Percentiles rank a stretch among this genome's conserved stretches.
These are phyloP conservation scores for Rubia occidens DNA, from an alignment of 305 asterid genomes.

Conservation along the genomic window DNA sequence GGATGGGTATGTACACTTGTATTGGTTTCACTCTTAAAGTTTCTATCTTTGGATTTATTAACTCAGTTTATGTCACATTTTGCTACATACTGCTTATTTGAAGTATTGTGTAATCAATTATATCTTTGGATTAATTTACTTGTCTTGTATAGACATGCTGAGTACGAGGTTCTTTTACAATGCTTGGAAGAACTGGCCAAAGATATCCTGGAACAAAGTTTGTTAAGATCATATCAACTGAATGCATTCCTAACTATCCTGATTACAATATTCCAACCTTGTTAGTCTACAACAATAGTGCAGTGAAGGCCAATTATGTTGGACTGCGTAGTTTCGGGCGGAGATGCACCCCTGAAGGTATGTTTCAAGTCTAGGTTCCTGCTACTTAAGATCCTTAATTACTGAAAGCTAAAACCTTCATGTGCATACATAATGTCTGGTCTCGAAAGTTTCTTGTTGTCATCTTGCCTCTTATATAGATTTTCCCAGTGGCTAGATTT, in stretches of 20 bases:
- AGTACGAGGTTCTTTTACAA: slow-evolving; percentile 66
- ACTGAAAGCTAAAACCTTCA: neutral
- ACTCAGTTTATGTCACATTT: neutral
- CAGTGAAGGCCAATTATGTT: slow-evolving; percentile 69
- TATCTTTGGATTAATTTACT: neutral
- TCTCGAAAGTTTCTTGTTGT: neutral
- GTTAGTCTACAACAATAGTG: slow-evolving; percentile 74
- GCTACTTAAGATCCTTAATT: neutral
- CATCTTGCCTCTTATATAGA: neutral
- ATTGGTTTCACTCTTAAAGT: neutral
- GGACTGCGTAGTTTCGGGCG: slow-evolving; percentile 76
- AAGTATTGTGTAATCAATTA: no score
- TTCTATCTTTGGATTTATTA: neutral
- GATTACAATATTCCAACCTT: slow-evolving; percentile 83
- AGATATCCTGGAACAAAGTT: slow-evolving; percentile 83
- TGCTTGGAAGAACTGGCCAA: slow-evolving; percentile 70
- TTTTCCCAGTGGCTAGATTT: neutral
- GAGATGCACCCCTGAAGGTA: slow-evolving; percentile 90
- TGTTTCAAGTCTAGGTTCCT: slow-evolving; percentile 9
- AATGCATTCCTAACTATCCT: slow-evolving; percentile 91
- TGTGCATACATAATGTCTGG: neutral
- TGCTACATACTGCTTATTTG: neutral
- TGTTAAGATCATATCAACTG: slow-evolving; percentile 80
- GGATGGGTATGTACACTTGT: slow-evolving; percentile 53
- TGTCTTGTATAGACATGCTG: slow-evolving; percentile 41